Base-by-base conservation (phyloP, 306 rosid species). In the Bauhinia variegata region DNA sequence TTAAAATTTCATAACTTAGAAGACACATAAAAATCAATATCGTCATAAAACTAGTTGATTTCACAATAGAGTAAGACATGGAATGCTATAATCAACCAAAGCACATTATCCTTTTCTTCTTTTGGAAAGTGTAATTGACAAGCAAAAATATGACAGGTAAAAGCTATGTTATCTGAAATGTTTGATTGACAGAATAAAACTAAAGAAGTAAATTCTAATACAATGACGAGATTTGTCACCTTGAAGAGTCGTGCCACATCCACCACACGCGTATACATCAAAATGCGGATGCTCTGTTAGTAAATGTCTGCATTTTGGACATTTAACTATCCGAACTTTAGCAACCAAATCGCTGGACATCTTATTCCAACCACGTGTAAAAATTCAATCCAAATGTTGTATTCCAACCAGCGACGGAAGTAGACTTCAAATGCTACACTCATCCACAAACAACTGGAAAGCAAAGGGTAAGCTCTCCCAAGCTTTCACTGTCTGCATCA, bases 201-300 rank as follows among this genome's bases (percentile, higher is more conserved):
- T 16, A 60, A 43, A 63, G 54, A n/a, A 41, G 43, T 31, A 31
- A 1, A 75, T 36, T 61, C 17, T 19, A 10, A 56, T 17, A 18
- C 12, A 65, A 49, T 44, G 41, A 18, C 4, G 19, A 78, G 60
- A 58, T 9, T 36, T 9, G 53, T 86, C 69, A 95, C 99, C 99
- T 88, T 73, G 71, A 60, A 95, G 99, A 43, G 67, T 60, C 41
- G 91, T 61, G 39, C 77, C 79, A 58, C 99, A 95, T 83, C 87
- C 92, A 54, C 99, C 99, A 33, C 99, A 95, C 84, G 52, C 71
- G 81, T 90, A 95, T 18, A 95, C 73, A 64, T 64, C 74, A 75
- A 64, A 65, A 38, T 75, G 77, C 14, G 87, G 68, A 79, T 73
- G 63, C 80, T 95, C 99, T 30, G 73, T 78, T 58, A 90, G 97